phyloP scores from a whole-genome alignment of 208 protist species.

The Balamuthia mandrillaris region DNA sequence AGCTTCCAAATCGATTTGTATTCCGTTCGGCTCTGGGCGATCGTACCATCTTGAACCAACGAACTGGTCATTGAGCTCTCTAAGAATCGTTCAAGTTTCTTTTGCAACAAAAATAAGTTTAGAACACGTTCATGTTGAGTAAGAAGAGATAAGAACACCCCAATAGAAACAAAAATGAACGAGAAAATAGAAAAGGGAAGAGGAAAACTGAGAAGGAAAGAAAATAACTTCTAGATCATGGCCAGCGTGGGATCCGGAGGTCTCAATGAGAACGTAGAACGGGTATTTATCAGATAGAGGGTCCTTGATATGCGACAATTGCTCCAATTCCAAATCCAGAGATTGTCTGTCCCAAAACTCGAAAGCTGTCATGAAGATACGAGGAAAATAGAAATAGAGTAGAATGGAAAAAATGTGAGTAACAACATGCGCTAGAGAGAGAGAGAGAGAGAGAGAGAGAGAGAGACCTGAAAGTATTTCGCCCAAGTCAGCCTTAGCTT shows the following conservation, averaged over 20 bases:
- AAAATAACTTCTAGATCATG: constrained; percentile 86
- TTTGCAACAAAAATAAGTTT: constrained; percentile 64
- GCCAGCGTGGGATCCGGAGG: constrained; percentile 80
- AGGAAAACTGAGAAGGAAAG: neutral
- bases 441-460: neutral
- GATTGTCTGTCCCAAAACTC: constrained; percentile 87
- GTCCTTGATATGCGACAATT: constrained; percentile 62
- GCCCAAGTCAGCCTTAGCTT: constrained; percentile 79
- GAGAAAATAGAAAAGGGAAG: neutral
- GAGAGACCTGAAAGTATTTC: constrained; percentile 81
- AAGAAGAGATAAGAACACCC: too few relatives aligned
- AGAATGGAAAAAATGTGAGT: too few relatives aligned
- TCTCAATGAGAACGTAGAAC: constrained; percentile 89
- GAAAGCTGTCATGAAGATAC: constrained; percentile 63
- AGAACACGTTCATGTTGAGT: too few relatives aligned
- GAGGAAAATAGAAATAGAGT: neutral
- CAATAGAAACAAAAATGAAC: neutral
- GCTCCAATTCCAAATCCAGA: constrained; percentile 68
- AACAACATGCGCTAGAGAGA: too few relatives aligned
- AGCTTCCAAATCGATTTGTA: constrained; percentile 64
- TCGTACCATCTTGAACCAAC: constrained; percentile 50
- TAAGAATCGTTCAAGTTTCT: constrained; percentile 66
- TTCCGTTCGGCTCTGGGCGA: constrained; percentile 55
- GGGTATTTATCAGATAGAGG: constrained; percentile 65
- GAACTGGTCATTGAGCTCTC: constrained; percentile 54